These are phyloP conservation scores for Arthrobotrys musiformis DNA, from an alignment of 2,329 filamentous ascomycete species.

Conservation along the genomic window DNA sequence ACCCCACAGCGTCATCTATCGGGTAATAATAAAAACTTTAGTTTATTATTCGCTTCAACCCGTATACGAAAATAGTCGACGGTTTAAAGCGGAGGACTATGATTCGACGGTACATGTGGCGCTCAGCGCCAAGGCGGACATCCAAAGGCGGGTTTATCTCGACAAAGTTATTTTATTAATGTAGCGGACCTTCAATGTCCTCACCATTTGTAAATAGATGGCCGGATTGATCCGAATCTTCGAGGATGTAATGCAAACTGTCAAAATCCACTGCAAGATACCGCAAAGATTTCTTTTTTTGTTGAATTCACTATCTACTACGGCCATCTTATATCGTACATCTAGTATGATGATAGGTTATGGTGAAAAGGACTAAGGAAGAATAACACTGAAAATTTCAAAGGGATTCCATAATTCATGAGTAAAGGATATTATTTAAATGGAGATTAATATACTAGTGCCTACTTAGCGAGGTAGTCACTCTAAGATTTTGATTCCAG, in stretches of 20 bases:
- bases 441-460: too few species aligned
- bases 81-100: slow-evolving; percentile 3
- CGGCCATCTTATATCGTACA: too few species aligned
- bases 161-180: too few species aligned
- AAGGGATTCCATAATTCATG: too few species aligned
- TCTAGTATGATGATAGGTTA: too few species aligned
- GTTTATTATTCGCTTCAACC: slow-evolving; percentile 1
- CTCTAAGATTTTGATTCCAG: too few species aligned
- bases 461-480: too few species aligned
- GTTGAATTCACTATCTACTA: background rate
- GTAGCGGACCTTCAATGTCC: too few species aligned
- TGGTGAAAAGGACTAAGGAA: too few species aligned
- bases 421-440: too few species aligned
- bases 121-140: slow-evolving; percentile 12
- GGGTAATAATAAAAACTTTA: background rate
- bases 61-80: background rate
- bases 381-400: too few species aligned
- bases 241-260: background rate
- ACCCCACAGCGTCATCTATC: background rate
- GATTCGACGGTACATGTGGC: background rate
- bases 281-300: background rate
- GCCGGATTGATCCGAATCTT: background rate
- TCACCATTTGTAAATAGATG: background rate
- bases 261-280: background rate
- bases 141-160: background rate